Base-by-base conservation (phyloP, 495 filamentous ascomycete genomes). In the Aspergillus hancockii region DNA sequence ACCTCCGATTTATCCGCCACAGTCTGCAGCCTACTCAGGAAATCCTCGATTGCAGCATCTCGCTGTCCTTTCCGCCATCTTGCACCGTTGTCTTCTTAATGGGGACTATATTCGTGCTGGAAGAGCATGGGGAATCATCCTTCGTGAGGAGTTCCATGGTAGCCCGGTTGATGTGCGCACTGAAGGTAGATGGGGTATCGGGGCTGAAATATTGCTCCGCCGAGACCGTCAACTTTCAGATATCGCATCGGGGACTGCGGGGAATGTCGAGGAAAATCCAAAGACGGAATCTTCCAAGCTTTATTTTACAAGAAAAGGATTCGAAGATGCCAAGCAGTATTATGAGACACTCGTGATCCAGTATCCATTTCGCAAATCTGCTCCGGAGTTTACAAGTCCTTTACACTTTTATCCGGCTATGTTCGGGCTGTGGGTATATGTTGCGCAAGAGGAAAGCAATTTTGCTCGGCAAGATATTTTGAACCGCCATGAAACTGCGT, bases 321-420 rank as follows among this genome's bases (percentile, higher is more conserved):
- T 89, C 49, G 75, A 78, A 57, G 72, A 79, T 49, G 85, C 82
- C 9, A 83, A 80, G 58, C 71, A 80, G 9, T 90, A 88, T 65
- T 89, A 88, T 60, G 86, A 89, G 61, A 78, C 80, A 30, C 73
- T 90, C 41, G 83, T 88, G n/a, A 70, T 90, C 13, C 84, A 89
- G 63, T 79, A 89, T 70, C 86, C 86, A 0, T 83, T 77, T 63
- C 76, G 76, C 14, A 81, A 81, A 59, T 60, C 65, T n/a, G 58
- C 67, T 16, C 76, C 81, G 3, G 62, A 71, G 55, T 68, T 67
- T 22, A 67, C 78, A 45, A 83, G 77, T 61, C 71, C 86, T 25
- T 55, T 82, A 49, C 77, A 83, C 28, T 88, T 90, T 62, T 88
- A 88, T 61, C 83, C 84, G 7, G 83, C 82, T n/a, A 83, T 90